Conservation (phyloP, 1,284 basidiomycete genomes). For the Austropuccinia psidii region DNA sequence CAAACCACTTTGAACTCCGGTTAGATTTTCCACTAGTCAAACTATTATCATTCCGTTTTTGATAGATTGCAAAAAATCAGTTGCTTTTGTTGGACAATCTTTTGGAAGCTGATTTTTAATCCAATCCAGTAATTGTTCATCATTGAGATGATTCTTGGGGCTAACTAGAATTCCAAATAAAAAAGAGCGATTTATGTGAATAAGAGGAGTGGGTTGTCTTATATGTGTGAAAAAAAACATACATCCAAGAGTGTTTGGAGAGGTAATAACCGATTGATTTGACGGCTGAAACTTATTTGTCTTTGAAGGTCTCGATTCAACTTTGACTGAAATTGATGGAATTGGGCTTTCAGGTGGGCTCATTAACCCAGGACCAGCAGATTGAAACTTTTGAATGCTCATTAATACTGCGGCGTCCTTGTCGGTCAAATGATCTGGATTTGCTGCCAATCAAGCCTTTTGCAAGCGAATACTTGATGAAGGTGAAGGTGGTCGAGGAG, state of each 20-base stretch:
- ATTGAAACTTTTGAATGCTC: slow-evolving; percentile 41
- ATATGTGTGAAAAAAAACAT: too few species aligned
- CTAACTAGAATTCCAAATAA: too few species aligned
- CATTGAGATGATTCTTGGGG: too few species aligned
- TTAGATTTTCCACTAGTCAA: slow-evolving; percentile 26
- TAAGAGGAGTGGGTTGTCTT: too few species aligned
- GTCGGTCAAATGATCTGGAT: slow-evolving; percentile 77
- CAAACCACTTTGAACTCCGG: slow-evolving; percentile 24
- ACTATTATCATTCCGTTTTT: slow-evolving; percentile 39
- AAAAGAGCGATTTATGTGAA: too few species aligned
- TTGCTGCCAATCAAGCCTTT: slow-evolving; percentile 73
- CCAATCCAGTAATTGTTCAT: slow-evolving; percentile 66
- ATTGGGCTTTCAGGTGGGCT: slow-evolving; percentile 43
- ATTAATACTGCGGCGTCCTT: slow-evolving; percentile 50
- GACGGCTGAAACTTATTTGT: slow-evolving; percentile 42
- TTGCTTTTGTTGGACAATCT: not conserved
- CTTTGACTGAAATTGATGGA: slow-evolving; percentile 39
- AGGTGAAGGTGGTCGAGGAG: slow-evolving; percentile 88
- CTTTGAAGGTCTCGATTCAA: slow-evolving; percentile 45
- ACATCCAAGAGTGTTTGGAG: not conserved
- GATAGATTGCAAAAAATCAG: slow-evolving; percentile 40
- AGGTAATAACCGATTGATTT: slow-evolving; percentile 9
- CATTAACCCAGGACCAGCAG: slow-evolving; percentile 41
- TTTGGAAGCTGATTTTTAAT: slow-evolving; percentile 56
- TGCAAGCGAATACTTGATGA: slow-evolving; percentile 78